A percentile compares a stretch with the other conserved stretches of the same genome.
phyloP scores from a whole-genome alignment of 2,329 filamentous ascomycete genomes.

The Ophiocordyceps camponoti-rufipedis region DNA sequence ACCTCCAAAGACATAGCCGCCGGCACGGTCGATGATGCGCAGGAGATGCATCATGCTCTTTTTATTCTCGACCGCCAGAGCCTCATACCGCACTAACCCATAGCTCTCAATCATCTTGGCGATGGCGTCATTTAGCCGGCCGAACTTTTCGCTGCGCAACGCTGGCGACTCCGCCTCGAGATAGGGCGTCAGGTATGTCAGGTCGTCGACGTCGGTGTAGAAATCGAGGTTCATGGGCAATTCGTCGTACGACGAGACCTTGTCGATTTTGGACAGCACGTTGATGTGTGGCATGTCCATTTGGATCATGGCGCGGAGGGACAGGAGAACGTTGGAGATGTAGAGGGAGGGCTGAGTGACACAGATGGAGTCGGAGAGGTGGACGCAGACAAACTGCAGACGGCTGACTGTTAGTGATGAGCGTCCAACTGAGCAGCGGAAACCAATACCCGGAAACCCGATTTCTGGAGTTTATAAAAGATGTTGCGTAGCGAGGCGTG shows the following conservation, averaged over 20 bases:
- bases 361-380: conserved; percentile 87
- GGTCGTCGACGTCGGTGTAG: conserved; percentile 93
- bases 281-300: conserved; percentile 95
- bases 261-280: conserved; percentile 95
- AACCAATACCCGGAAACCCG: conserved; percentile 61
- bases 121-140: conserved; percentile 70
- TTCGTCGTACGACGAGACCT: conserved; percentile 65
- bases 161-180: conserved; percentile 63
- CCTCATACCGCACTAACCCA: conserved; percentile 78
- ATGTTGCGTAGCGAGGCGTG: conserved; percentile 84
- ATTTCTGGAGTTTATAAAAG: conserved; percentile 75
- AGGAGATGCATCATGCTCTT: conserved; percentile 89
- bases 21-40: conserved; percentile 75
- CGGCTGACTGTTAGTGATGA: neutral
- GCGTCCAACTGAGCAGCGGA: neutral
- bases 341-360: conserved; percentile 87
- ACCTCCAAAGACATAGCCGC: conserved; percentile 81
- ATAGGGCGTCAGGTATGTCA: conserved; percentile 64
- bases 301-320: conserved; percentile 90
- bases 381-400: conserved; percentile 68
- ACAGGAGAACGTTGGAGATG: conserved; percentile 82
- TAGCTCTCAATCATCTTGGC: conserved; percentile 79
- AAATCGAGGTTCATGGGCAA: conserved; percentile 92
- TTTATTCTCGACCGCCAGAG: conserved; percentile 89
- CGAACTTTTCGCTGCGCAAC: conserved; percentile 57